A percentile compares a stretch with the other conserved stretches of the same genome.
These are phyloP conservation scores for Ampelocalamus luodianensis DNA, from an alignment of 176 grass and related monocot species.

Conservation along the genomic window DNA sequence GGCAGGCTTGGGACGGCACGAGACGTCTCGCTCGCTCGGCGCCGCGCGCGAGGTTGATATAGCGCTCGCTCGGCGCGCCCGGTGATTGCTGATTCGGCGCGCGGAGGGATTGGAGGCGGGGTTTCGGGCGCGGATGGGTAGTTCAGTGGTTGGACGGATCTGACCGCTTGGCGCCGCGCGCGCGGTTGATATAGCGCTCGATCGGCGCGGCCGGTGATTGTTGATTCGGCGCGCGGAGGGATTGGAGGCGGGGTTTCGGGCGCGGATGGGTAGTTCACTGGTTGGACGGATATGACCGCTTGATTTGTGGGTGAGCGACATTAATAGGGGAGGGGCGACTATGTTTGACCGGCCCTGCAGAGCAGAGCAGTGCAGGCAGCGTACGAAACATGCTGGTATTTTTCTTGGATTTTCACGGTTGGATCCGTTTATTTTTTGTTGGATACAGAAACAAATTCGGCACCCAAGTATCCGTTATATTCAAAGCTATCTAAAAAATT, in stretches of 20 bases:
- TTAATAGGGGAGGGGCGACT: background rate
- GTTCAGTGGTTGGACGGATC: background rate
- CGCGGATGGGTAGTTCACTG: background rate
- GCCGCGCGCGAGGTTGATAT: background rate
- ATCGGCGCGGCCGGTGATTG: background rate
- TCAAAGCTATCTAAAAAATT: too few species aligned
- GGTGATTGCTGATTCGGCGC: background rate
- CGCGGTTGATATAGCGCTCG: too few species aligned
- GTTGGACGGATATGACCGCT: background rate
- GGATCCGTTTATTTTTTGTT: too few species aligned
- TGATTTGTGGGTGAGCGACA: constrained; percentile 8
- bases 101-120: background rate
- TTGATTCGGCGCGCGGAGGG: background rate
- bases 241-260: background rate
- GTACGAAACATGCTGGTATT: background rate
- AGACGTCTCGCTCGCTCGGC: background rate
- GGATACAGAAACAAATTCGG: too few species aligned
- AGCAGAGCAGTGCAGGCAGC: background rate
- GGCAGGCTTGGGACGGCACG: background rate
- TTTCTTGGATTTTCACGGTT: too few species aligned
- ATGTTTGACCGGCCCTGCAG: background rate
- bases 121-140: background rate
- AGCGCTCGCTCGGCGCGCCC: background rate
- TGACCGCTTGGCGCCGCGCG: background rate
- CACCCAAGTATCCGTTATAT: too few species aligned